These are phyloP conservation scores for Litsea cubeba DNA, from an alignment of 164 flowering plant species.

Conservation along the genomic window DNA sequence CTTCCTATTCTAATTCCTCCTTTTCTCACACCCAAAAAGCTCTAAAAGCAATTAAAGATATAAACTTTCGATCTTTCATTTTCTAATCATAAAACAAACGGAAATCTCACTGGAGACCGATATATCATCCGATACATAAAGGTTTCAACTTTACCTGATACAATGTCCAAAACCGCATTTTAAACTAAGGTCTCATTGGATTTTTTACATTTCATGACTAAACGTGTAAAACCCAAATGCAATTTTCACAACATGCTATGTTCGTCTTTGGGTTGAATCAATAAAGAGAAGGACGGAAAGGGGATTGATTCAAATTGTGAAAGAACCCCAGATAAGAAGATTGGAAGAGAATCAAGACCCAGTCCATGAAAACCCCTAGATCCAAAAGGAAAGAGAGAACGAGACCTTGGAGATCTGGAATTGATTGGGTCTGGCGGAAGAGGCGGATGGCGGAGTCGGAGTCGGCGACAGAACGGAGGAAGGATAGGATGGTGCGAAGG, in stretches of 20 bases:
- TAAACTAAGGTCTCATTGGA: not conserved
- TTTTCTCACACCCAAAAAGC: too few species aligned
- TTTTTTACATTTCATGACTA: not conserved
- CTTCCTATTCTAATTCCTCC: too few species aligned
- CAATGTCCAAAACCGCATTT: too few species aligned
- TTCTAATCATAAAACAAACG: too few species aligned
- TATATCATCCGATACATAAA: too few species aligned
- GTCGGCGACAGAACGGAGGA: constrained; percentile 74
- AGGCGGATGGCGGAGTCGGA: constrained; percentile 63
- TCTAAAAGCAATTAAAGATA: too few species aligned
- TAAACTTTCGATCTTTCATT: too few species aligned
- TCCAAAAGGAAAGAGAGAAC: not conserved
- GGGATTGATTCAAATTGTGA: too few species aligned
- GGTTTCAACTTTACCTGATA: too few species aligned
- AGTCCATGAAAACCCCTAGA: not conserved
- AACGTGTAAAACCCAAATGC: not conserved
- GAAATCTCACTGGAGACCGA: too few species aligned
- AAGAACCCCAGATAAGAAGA: not conserved
- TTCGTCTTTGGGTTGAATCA: too few species aligned
- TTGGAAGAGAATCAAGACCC: not conserved
- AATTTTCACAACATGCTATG: not conserved
- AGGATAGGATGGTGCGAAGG: constrained; percentile 71
- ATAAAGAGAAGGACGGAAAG: too few species aligned
- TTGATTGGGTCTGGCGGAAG: constrained; percentile 66
- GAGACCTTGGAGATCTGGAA: constrained; percentile 74